Evolutionary conservation across 164 flowering plant genomes (phyloP), one percentile per base, ranked within the genome.

Genomic region (Nelumbo lutea): DNA sequence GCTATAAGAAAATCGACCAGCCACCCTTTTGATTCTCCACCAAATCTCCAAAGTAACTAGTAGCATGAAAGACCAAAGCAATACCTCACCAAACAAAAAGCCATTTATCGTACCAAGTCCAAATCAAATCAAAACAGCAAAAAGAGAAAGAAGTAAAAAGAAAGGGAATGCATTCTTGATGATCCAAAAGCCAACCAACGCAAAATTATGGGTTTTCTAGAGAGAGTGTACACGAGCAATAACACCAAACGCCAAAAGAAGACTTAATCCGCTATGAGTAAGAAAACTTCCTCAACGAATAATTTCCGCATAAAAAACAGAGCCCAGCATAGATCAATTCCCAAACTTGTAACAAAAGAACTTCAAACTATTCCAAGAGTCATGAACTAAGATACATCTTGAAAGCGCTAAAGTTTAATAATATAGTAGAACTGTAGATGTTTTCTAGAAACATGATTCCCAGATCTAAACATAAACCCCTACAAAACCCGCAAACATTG

Each of bases 381-480:
- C 38, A 8, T 9, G 15, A 40, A 38, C 42, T 39, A 9, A 45
- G 40, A 53, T 11, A 53, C 14, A 13, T 11, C 57, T 13, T 13
- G n/a, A 11, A 53, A 3, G 3, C n/a, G 57, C 15, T 10, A 53
- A 11, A 9, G 4, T 13, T 7, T 1, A 53, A 53, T 2, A 53
- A 4, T 2, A 4, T 10, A 9, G 8, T 4, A 59, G 59, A 15
- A 27, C 27, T 27, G 27, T 27, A 27, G 27, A 14, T 14, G 46
- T 42, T 15, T 10, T 50, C 52, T 27, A 39, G 6, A 48, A 15
- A 4, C 51, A 69, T 1, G 13, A 13, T 38, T 15, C 11, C 3
- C 67, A 4, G 66, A 72, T 75, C 68, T 63, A 62, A 2, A 56
- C 67, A 56, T 53, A 79, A 76, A 67, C 72, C 72, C 77, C 42